Conservation (phyloP, 2,329 filamentous ascomycete genomes). For the Cladophialophora exuberans region DNA sequence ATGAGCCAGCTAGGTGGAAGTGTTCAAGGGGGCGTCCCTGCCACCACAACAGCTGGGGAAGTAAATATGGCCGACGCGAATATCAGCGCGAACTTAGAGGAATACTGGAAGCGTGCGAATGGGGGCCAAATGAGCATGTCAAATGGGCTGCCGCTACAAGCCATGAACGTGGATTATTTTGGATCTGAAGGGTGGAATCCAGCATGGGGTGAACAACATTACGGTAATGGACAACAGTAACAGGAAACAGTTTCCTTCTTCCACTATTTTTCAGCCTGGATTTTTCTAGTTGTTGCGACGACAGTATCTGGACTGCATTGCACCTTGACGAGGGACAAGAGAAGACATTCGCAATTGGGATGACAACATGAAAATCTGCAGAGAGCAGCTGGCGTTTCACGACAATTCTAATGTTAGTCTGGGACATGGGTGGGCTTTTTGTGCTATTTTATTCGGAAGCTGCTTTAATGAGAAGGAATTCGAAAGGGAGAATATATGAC, state of each 20-base stretch:
- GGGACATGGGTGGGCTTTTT: no score
- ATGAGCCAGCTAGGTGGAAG: constrained; percentile 11
- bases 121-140: constrained; percentile 14
- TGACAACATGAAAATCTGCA: no score
- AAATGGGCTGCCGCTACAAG: constrained; percentile 16
- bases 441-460: no score
- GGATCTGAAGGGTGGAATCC: constrained; percentile 22
- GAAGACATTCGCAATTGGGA: no score
- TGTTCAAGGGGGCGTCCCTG: no score
- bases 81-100: constrained; percentile 14
- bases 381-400: no score
- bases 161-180: constrained; percentile 29
- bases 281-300: no score
- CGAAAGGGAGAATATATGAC: no score
- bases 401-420: no score
- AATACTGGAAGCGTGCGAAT: constrained; percentile 27
- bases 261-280: background rate
- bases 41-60: constrained; percentile 7
- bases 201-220: constrained; percentile 19
- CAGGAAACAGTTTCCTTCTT: background rate
- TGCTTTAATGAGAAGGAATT: no score
- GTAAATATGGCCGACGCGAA: constrained; percentile 7
- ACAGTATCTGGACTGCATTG: no score
- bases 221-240: constrained; percentile 2
- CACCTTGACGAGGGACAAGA: no score